These are phyloP conservation scores for Coffea canephora DNA, from an alignment of 257 asterid genomes.

Conservation along the genomic window DNA sequence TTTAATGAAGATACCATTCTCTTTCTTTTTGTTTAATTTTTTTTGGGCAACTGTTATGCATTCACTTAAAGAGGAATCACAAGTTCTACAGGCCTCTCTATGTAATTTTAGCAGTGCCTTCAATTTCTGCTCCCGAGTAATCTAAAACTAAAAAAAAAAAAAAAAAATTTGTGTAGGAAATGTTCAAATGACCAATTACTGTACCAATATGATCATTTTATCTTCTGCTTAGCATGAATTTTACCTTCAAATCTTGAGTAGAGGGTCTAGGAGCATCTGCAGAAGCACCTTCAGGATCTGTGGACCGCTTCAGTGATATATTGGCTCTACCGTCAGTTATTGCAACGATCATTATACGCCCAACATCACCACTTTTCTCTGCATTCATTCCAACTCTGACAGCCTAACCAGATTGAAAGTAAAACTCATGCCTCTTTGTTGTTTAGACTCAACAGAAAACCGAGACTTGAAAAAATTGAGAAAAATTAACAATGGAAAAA, in stretches of 20 bases:
- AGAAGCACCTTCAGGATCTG: constrained; percentile 69
- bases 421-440: not conserved
- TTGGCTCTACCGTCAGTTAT: constrained; percentile 98
- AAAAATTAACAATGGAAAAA: not conserved
- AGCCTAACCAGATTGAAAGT: constrained; percentile 47
- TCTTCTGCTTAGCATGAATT: not conserved
- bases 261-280: constrained; percentile 82
- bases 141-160: not conserved
- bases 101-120: not conserved
- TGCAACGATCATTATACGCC: constrained; percentile 93
- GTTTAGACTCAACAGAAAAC: not conserved
- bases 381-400: constrained; percentile 97
- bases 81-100: not conserved
- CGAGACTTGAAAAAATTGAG: not conserved
- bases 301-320: constrained; percentile 88
- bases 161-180: not conserved
- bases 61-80: not conserved
- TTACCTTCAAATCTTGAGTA: constrained; percentile 79
- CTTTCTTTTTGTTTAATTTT: not conserved
- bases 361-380: constrained; percentile 97
- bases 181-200: not conserved
- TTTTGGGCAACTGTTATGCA: not conserved
- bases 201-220: not conserved
- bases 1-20: not conserved
- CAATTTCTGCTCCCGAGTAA: not conserved